Evolutionary conservation across 495 filamentous ascomycete species (phyloP).

Genomic region (Neurospora sp.): DNA sequence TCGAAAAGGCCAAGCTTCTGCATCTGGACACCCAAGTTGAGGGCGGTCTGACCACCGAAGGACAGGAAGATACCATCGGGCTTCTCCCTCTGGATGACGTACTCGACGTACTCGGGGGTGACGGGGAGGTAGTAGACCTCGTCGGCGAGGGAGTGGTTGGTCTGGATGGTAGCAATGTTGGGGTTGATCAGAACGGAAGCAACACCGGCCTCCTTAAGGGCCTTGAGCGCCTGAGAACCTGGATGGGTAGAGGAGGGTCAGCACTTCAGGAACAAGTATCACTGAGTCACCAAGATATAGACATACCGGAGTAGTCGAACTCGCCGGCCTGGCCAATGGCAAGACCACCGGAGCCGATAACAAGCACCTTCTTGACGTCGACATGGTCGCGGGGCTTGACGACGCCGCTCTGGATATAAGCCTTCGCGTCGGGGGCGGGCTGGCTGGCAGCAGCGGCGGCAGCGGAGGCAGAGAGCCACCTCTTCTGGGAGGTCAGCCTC

Average conservation of each 20-base stretch:
- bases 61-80: conserved; percentile 97
- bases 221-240: conserved; percentile 95
- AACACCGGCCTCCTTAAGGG: conserved; percentile 94
- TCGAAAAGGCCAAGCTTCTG: conserved; percentile 93
- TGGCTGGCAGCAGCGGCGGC: conserved; percentile 33
- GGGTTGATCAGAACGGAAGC: conserved; percentile 95
- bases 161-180: conserved; percentile 98
- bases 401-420: conserved; percentile 78
- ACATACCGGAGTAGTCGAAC: conserved; percentile 93
- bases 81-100: conserved; percentile 89
- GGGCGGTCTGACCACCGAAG: conserved; percentile 92
- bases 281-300: not conserved
- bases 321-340: conserved; percentile 98
- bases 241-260: conserved; percentile 12
- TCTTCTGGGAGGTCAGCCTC: conserved; percentile 22
- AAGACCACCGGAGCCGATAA: conserved; percentile 90
- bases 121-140: conserved; percentile 99
- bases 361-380: conserved; percentile 96
- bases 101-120: conserved; percentile 89
- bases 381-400: conserved; percentile 67
- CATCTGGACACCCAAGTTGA: conserved; percentile 97
- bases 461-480: conserved; percentile 28
- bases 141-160: conserved; percentile 87
- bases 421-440: conserved; percentile 70
- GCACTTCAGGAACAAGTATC: not conserved